Evolutionary conservation across 208 protist genomes (phyloP), one percentile per base, ranked within the genome.

Genomic region (Leishmania turanica): DNA sequence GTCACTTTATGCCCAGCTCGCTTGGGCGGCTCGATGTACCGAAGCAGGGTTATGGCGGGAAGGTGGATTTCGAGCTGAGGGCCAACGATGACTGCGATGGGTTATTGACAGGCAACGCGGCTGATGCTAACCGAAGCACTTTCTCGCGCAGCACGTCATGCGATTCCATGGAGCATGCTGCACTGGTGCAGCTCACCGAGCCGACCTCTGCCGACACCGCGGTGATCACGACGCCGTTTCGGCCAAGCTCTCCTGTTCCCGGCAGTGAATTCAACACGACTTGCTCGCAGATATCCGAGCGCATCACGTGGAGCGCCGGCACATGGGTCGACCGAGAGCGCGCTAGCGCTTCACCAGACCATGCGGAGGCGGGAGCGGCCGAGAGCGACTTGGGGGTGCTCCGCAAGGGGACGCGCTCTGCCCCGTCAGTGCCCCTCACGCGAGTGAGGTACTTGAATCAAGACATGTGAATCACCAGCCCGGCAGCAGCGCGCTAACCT

Each of bases 361-460:
- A 60, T 21, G 40, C 54, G 17, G 64, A 21, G n/a, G 58, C 66
- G 34, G 9, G 71, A n/a, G 42, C 47, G 73, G 40, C 53, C 27
- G 80, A 79, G 53, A 62, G 70, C 21, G 42, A 51, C 27, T 42
- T 75, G 49, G 80, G 73, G 6, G 80, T 54, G 45, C 2, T 83
- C 34, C 47, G 66, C 9, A 31, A 45, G 7, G 47, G 21, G 27
- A 27, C 80, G 27, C 17, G 17, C 1, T n/a, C 74, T 56, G 37
- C 74, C 6, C 47, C 60, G 6, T 47, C 72, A 27, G 74, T 75
- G 2, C 51, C 74, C 24, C 62, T 83, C 5, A 75, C 54, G n/a
- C 66, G 65, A 0, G 53, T 83, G 42, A 64, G 68, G 74, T 83
- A 83, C 75, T 40, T 83, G 11, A 65, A 75, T 42, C 31, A 68